These are phyloP conservation scores for Conringia planisiliqua DNA, from an alignment of 345 rosid genomes.

Conservation along the genomic window DNA sequence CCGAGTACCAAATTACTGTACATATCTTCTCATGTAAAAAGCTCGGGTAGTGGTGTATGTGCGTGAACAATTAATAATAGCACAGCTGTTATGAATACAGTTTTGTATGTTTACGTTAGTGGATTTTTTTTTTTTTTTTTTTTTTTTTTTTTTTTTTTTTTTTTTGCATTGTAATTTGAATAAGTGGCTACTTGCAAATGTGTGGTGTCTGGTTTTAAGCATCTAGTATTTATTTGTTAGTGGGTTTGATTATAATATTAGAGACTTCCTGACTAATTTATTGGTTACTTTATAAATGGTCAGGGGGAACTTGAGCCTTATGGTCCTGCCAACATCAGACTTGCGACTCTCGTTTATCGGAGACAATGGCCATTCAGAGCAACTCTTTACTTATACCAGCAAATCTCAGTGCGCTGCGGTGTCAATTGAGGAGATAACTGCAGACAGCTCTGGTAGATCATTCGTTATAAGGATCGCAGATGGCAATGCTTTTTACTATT, in stretches of 20 bases:
- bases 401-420: slow-evolving; percentile 47
- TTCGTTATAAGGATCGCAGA: slow-evolving; percentile 58
- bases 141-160: background rate
- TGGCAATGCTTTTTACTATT: slow-evolving; percentile 57
- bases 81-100: background rate
- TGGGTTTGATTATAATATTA: background rate
- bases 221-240: background rate
- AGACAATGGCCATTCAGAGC: slow-evolving; percentile 75
- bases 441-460: slow-evolving; percentile 85
- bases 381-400: slow-evolving; percentile 58
- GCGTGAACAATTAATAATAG: background rate
- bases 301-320: slow-evolving; percentile 89
- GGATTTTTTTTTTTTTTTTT: background rate
- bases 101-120: background rate
- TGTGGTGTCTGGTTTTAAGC: slow-evolving; percentile 7
- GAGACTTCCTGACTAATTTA: background rate
- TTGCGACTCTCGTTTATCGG: slow-evolving; percentile 76
- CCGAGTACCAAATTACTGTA: no score
- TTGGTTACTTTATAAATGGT: background rate
- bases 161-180: background rate
- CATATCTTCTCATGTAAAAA: background rate
- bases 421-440: slow-evolving; percentile 55
- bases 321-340: slow-evolving; percentile 78
- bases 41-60: background rate
- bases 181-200: background rate